Conservation (phyloP, 768 basidiomycete species). For the Phylloporus sp. region DNA sequence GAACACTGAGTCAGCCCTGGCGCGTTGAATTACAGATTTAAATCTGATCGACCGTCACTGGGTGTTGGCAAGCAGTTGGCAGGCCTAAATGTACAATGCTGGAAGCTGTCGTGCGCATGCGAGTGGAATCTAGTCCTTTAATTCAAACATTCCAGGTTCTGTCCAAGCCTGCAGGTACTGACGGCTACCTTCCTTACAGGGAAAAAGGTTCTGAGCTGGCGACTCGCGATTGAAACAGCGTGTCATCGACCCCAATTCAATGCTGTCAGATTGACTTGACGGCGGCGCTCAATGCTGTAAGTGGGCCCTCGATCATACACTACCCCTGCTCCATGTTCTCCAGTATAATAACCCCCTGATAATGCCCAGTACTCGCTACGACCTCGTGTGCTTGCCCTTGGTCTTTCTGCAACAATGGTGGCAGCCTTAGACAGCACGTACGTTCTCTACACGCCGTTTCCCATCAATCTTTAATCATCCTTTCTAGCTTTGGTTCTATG, state of each 20-base stretch:
- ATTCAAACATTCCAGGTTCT: neutral
- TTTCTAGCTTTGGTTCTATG: conserved; percentile 44
- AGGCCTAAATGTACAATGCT: too few relatives aligned
- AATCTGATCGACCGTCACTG: neutral
- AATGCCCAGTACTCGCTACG: neutral
- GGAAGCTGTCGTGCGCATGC: neutral
- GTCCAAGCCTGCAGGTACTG: neutral
- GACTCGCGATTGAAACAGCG: neutral
- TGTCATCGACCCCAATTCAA: neutral
- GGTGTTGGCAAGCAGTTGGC: neutral
- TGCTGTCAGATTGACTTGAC: neutral
- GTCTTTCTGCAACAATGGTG: neutral
- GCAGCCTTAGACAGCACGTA: conserved; percentile 34
- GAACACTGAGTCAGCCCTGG: too few relatives aligned
- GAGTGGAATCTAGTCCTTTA: neutral
- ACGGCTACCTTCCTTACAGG: neutral
- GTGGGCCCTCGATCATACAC: neutral
- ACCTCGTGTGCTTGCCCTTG: neutral
- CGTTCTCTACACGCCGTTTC: conserved; percentile 4
- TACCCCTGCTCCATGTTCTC: neutral
- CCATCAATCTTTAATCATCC: neutral
- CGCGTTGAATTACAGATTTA: neutral
- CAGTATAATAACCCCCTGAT: neutral
- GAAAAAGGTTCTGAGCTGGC: neutral
- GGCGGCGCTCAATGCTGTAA: neutral